Evolutionary conservation across 2,329 filamentous ascomycete species (phyloP).

Genomic region (Lecanicillium sp.): DNA sequence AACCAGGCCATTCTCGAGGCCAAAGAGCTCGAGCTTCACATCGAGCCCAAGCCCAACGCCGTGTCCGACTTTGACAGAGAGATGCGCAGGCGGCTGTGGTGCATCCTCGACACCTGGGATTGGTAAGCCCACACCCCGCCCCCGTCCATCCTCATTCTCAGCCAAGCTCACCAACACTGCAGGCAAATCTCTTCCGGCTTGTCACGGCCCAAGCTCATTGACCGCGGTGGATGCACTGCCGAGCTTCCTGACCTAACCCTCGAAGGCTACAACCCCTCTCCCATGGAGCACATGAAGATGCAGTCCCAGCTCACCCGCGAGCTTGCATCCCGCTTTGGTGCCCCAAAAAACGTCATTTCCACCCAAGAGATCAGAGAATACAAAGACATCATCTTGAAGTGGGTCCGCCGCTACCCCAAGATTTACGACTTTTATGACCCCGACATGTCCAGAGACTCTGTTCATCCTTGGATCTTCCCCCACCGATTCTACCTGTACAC

Average conservation of each 20-base stretch:
- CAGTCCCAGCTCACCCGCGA: constrained; percentile 22
- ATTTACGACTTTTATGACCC: constrained; percentile 34
- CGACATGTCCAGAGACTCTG: constrained; percentile 34
- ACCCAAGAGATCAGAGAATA: constrained; percentile 24
- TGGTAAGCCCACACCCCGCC: constrained; percentile 20
- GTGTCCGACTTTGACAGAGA: constrained; percentile 26
- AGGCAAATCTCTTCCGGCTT: constrained; percentile 31
- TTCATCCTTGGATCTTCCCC: constrained; percentile 35
- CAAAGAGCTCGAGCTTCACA: constrained; percentile 24
- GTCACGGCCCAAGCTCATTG: constrained; percentile 29
- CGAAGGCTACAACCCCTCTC: constrained; percentile 27
- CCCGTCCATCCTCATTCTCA: neutral
- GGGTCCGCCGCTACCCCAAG: constrained; percentile 35
- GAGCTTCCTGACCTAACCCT: constrained; percentile 27
- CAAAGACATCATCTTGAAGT: constrained; percentile 30
- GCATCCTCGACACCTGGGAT: constrained; percentile 28
- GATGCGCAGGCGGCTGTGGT: constrained; percentile 28
- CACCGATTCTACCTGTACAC: constrained; percentile 42
- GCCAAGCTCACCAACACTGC: neutral
- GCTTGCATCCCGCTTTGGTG: constrained; percentile 21
- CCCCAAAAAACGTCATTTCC: constrained; percentile 22
- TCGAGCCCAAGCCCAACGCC: constrained; percentile 16
- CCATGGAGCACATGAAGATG: constrained; percentile 28
- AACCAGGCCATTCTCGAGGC: constrained; percentile 27
- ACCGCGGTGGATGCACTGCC: constrained; percentile 28